phyloP scores from a whole-genome alignment of 495 filamentous ascomycete species.

The Copromyces sp. region DNA sequence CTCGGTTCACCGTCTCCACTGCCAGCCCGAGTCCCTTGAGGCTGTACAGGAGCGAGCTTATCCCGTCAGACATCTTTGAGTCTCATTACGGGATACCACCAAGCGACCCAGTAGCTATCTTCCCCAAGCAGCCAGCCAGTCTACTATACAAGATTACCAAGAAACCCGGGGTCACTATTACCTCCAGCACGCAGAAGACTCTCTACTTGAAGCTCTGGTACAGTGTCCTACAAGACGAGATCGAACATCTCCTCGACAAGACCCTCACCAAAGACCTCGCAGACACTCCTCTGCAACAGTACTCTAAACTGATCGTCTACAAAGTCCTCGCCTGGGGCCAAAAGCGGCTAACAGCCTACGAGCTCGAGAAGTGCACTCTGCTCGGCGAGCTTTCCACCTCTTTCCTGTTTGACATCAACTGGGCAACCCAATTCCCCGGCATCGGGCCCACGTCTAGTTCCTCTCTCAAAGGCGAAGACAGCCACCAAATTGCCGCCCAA shows the following conservation, averaged over 20 bases:
- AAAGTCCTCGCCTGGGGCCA: constrained; percentile 43
- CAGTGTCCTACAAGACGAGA: constrained; percentile 64
- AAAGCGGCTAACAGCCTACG: constrained; percentile 41
- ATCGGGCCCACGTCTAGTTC: constrained; percentile 22
- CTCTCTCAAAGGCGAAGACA: neutral
- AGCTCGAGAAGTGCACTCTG: constrained; percentile 49
- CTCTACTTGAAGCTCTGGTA: constrained; percentile 69
- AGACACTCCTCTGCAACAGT: constrained; percentile 30
- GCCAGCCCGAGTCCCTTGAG: constrained; percentile 64
- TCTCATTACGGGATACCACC: constrained; percentile 50
- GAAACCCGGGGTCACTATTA: constrained; percentile 22
- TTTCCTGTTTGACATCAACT: constrained; percentile 26
- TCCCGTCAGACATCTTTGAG: constrained; percentile 57
- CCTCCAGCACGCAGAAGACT: constrained; percentile 33
- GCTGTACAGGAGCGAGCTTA: constrained; percentile 57
- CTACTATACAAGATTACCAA: constrained; percentile 69
- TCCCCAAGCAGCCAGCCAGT: constrained; percentile 69
- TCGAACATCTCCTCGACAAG: constrained; percentile 35
- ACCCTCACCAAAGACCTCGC: constrained; percentile 30
- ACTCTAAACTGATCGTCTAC: constrained; percentile 37
- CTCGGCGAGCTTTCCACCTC: constrained; percentile 37
- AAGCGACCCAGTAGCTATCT: constrained; percentile 51
- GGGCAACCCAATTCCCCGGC: constrained; percentile 35
- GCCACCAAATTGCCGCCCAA: constrained; percentile 14
- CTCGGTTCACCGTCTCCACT: constrained; percentile 79